phyloP scores from a whole-genome alignment of 2,329 filamentous ascomycete species.

The Claviceps spartinae region DNA sequence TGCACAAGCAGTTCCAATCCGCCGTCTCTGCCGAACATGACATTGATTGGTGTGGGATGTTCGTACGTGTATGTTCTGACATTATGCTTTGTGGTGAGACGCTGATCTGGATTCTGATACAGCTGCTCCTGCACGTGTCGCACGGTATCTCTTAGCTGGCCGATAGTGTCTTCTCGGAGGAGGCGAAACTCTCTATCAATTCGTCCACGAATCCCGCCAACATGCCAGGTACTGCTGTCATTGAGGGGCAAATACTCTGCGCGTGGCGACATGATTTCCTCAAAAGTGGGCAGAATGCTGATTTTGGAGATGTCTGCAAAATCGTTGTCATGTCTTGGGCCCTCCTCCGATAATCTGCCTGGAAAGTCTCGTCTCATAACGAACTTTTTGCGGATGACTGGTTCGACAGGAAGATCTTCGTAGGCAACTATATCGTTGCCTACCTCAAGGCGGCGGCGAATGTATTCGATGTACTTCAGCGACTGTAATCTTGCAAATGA shows the following conservation, averaged over 20 bases:
- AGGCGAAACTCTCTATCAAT: slow-evolving; percentile 43
- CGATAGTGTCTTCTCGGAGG: slow-evolving; percentile 40
- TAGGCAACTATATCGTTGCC: slow-evolving; percentile 11
- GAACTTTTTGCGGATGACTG: slow-evolving; percentile 15
- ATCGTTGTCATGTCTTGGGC: slow-evolving; percentile 36
- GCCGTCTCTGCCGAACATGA: slow-evolving; percentile 21
- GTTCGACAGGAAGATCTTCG: slow-evolving; percentile 7
- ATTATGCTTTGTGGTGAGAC: slow-evolving; percentile 10
- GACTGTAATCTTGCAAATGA: slow-evolving; percentile 17
- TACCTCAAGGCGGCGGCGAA: slow-evolving; percentile 17
- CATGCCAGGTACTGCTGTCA: slow-evolving; percentile 22
- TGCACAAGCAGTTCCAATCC: slow-evolving; percentile 31
- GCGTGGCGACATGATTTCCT: slow-evolving; percentile 29
- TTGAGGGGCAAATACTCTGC: slow-evolving; percentile 30
- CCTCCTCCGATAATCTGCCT: slow-evolving; percentile 17
- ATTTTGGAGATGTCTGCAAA: slow-evolving; percentile 31
- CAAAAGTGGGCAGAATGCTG: slow-evolving; percentile 32
- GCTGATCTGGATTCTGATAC: slow-evolving; percentile 7
- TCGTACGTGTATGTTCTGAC: slow-evolving; percentile 16
- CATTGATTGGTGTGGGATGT: slow-evolving; percentile 16
- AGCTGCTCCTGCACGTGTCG: slow-evolving; percentile 24
- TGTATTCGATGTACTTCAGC: slow-evolving; percentile 18
- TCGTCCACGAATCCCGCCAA: slow-evolving; percentile 29
- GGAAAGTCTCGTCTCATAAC: slow-evolving; percentile 20
- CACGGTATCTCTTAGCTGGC: slow-evolving; percentile 36